Evolutionary conservation across 345 rosid genomes (phyloP).

Genomic region (Melaleuca quinquenervia): DNA sequence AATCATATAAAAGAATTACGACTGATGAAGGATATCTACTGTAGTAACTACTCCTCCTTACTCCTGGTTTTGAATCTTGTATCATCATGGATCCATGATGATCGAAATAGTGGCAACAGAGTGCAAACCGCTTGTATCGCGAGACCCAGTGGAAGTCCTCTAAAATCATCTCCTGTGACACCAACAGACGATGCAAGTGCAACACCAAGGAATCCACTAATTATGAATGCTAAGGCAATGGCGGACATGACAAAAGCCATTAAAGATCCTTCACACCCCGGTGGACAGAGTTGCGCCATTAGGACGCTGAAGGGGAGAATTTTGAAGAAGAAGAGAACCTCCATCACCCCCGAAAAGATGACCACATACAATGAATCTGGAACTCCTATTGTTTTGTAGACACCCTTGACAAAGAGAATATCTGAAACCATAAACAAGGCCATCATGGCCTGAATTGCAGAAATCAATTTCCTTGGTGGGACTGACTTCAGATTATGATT

Average conservation of each 20-base stretch:
- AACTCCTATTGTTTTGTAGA: slow-evolving; percentile 48
- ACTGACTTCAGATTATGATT: slow-evolving; percentile 40
- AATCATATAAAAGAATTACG: background rate
- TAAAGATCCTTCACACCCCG: slow-evolving; percentile 84
- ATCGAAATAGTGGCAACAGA: slow-evolving; percentile 37
- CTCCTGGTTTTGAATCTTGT: slow-evolving; percentile 14
- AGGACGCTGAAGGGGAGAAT: slow-evolving; percentile 64
- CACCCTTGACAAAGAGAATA: slow-evolving; percentile 52
- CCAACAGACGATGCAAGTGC: slow-evolving; percentile 55
- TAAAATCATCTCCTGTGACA: slow-evolving; percentile 55
- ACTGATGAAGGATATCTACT: background rate
- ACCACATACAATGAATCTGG: slow-evolving; percentile 51
- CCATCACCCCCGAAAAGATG: slow-evolving; percentile 55
- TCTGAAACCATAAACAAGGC: slow-evolving; percentile 64
- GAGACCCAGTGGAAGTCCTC: slow-evolving; percentile 48
- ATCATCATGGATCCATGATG: slow-evolving; percentile 49
- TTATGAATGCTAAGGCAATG: slow-evolving; percentile 57
- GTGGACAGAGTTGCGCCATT: slow-evolving; percentile 65
- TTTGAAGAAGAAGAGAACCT: slow-evolving; percentile 66
- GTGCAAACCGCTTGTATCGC: slow-evolving; percentile 58
- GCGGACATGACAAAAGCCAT: slow-evolving; percentile 80
- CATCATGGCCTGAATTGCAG: slow-evolving; percentile 53
- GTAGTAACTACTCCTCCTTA: slow-evolving; percentile 18
- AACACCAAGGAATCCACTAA: slow-evolving; percentile 72
- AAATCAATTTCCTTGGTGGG: slow-evolving; percentile 52